A percentile compares a stretch with the other conserved stretches of the same genome.
phyloP scores from a whole-genome alignment of 1,284 basidiomycete species.

The Marasmius fiardii region DNA sequence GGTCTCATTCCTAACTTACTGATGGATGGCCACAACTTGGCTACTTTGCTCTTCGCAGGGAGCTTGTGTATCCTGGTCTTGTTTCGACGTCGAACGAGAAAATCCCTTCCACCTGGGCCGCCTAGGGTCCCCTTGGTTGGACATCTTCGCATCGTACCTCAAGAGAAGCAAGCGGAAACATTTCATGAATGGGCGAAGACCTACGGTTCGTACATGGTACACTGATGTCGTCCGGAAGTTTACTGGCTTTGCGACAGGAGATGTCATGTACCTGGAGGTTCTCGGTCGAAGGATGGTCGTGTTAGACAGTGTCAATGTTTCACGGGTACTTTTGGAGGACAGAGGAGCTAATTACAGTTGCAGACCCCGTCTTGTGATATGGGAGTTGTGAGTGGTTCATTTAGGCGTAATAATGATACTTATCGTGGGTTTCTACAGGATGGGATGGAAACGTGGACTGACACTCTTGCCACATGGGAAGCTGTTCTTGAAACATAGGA shows the following conservation, averaged over 20 bases:
- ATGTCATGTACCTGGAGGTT: slow-evolving; percentile 13
- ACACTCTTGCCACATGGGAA: slow-evolving; percentile 18
- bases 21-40: neutral
- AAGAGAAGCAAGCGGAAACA: slow-evolving; percentile 6
- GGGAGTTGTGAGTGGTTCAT: slow-evolving; percentile 9
- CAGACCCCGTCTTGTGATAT: slow-evolving; percentile 11
- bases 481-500: slow-evolving; percentile 18
- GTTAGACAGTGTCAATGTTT: slow-evolving; percentile 11
- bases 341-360: slow-evolving; percentile 14
- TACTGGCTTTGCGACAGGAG: slow-evolving; percentile 7
- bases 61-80: neutral
- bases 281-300: slow-evolving; percentile 10
- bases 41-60: neutral
- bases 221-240: neutral
- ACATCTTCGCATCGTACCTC: slow-evolving; percentile 14
- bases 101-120: slow-evolving; percentile 16
- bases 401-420: neutral
- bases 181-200: slow-evolving; percentile 18
- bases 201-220: slow-evolving; percentile 12
- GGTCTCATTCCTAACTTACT: no score
- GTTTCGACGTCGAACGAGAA: neutral
- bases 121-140: slow-evolving; percentile 17
- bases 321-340: slow-evolving; percentile 14
- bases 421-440: slow-evolving; percentile 17
- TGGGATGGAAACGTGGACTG: slow-evolving; percentile 14